These are phyloP conservation scores for Phytophthora brassicae DNA, from an alignment of 352 stramenopile species.

Conservation along the genomic window DNA sequence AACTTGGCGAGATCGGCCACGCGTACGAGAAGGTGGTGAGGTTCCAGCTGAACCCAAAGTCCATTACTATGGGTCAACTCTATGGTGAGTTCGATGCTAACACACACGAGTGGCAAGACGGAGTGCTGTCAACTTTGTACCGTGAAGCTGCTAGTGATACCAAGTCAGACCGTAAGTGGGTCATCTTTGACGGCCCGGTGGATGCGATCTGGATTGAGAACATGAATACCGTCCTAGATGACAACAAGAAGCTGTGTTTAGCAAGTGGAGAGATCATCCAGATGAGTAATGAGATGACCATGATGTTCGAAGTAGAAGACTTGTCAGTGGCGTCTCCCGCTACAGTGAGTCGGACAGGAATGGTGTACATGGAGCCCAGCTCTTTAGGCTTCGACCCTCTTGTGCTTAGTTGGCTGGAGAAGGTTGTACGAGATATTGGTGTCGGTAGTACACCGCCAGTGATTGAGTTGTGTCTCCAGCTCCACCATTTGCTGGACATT, in stretches of 20 bases:
- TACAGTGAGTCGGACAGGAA: constrained; percentile 92
- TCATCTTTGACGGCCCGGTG: constrained; percentile 95
- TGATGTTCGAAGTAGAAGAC: constrained; percentile 97
- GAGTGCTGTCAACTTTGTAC: constrained; percentile 90
- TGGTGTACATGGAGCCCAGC: constrained; percentile 96
- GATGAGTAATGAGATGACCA: constrained; percentile 94
- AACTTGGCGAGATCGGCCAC: constrained; percentile 67
- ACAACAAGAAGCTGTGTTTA: constrained; percentile 96
- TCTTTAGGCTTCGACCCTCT: constrained; percentile 91
- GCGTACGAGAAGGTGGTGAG: constrained; percentile 87
- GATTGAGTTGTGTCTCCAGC: constrained; percentile 46
- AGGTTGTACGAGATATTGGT: constrained; percentile 59
- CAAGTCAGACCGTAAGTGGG: constrained; percentile 91
- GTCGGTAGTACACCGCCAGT: constrained; percentile 43
- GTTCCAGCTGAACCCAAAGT: constrained; percentile 94
- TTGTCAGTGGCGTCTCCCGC: constrained; percentile 92
- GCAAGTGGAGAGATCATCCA: constrained; percentile 95
- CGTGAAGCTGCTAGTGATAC: constrained; percentile 88
- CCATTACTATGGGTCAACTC: constrained; percentile 95
- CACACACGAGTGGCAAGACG: constrained; percentile 95
- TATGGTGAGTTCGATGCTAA: constrained; percentile 95
- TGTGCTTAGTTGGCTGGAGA: constrained; percentile 89
- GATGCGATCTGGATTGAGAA: constrained; percentile 98
- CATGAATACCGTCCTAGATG: constrained; percentile 97
- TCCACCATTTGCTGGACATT: constrained; percentile 86